phyloP scores from a whole-genome alignment of 202 grass and related monocot species.

The Schoenoplectus triqueter region DNA sequence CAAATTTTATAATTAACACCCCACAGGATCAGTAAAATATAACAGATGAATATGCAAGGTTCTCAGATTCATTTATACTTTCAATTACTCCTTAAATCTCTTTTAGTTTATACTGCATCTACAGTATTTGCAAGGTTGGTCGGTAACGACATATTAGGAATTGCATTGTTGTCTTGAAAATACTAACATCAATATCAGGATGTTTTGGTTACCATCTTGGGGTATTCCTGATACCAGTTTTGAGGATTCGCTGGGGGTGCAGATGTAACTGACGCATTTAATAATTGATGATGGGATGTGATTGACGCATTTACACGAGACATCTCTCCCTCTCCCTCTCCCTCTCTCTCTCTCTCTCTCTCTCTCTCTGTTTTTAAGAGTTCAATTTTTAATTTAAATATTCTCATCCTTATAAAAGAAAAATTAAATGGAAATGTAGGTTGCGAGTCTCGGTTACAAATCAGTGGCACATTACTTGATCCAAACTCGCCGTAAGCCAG shows the following conservation, averaged over 20 bases:
- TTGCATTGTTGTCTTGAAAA: neutral
- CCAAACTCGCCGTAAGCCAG: constrained; percentile 50
- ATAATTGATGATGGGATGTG: neutral
- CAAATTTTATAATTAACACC: neutral
- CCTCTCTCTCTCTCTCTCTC: neutral
- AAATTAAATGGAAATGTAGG: constrained; percentile 44
- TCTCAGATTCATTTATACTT: neutral
- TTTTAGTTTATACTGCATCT: neutral
- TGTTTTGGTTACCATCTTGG: neutral
- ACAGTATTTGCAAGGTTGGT: neutral
- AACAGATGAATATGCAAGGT: neutral
- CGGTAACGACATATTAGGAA: neutral
- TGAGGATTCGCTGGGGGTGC: neutral
- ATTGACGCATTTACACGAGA: neutral
- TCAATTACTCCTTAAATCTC: neutral
- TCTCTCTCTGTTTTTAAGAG: neutral
- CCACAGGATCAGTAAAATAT: neutral
- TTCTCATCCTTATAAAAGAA: neutral
- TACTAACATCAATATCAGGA: neutral
- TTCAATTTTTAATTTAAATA: neutral
- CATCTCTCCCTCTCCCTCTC: neutral
- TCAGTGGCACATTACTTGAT: constrained; percentile 93
- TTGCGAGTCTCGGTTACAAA: constrained; percentile 66
- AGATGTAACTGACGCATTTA: neutral
- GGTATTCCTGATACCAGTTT: neutral